Base-by-base conservation (phyloP, 179 eudicot species). In the Beta corolliflora region DNA sequence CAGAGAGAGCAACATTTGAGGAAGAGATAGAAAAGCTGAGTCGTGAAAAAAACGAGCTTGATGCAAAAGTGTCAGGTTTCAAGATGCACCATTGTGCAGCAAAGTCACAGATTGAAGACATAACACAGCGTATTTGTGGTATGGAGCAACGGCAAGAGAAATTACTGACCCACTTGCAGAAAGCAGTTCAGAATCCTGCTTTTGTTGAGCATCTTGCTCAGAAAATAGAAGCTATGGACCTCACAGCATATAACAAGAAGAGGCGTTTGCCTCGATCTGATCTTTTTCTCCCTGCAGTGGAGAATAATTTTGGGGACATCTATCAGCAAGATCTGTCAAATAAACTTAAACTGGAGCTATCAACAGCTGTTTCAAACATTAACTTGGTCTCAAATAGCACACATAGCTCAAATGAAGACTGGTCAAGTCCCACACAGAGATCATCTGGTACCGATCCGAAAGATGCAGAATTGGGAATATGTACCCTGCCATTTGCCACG, bases 11-110 rank as follows among this genome's bases (percentile, higher is more conserved):
- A 14, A 90, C 95, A 66, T 94, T 86, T 79, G 95, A 93, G 83
- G 95, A 92, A 77, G 95, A 95, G 87, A 95, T 95, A 23, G 95
- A 92, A 69, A 92, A 90, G 88, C 89, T 95, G 76, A 85, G 91
- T n/a, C 95, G 89, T 9, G 95, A 94, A 84, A 95, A 92, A 80
- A 41, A 86, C 29, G 90, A 85, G 73, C 90, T 95, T 71, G 92
- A 91, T 78, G 86, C 85, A 55, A 84, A 83, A 67, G 71, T 91
- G 14, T 46, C 78, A 7, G 86, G 84, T 80, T 88, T 84, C 83
- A 88, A 85, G 82, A 85, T 88, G 81, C 93, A 88, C 80, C 90
- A 90, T 55, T 85, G 91, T 81, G 79, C 88, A 21, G 91, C 89
- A 41, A 89, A 89, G 84, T 81, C 85, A 66, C 92, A 89, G 75